Evolutionary conservation across 441 rosid genomes (phyloP).

Genomic region (Heliophila coronopifolia): DNA sequence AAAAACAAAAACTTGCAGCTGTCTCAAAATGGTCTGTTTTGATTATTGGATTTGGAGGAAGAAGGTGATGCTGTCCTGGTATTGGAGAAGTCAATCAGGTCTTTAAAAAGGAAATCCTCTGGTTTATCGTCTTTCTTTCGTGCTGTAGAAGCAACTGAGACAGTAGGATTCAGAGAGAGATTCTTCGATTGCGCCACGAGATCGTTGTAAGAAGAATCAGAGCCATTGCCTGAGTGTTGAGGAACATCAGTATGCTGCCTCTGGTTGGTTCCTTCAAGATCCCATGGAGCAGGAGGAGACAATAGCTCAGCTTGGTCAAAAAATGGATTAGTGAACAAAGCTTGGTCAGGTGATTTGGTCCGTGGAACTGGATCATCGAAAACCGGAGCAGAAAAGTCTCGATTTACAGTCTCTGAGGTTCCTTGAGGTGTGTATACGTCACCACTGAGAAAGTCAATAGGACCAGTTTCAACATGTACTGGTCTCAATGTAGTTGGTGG

Average conservation of each 20-base stretch:
- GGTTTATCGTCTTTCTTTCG: constrained; percentile 64
- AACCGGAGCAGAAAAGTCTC: constrained; percentile 33
- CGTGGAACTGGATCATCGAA: constrained; percentile 48
- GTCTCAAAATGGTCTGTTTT: constrained; percentile 50
- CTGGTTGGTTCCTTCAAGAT: constrained; percentile 42
- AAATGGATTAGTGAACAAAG: constrained; percentile 47
- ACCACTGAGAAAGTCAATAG: constrained; percentile 82
- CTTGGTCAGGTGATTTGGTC: constrained; percentile 44
- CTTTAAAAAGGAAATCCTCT: constrained; percentile 92
- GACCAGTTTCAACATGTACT: constrained; percentile 39
- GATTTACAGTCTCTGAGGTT: constrained; percentile 36
- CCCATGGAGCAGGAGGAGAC: constrained; percentile 84
- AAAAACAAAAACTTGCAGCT: constrained; percentile 13
- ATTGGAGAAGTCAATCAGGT: constrained; percentile 88
- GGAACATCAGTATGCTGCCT: constrained; percentile 44
- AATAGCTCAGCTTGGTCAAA: constrained; percentile 55
- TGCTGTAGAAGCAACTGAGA: constrained; percentile 26
- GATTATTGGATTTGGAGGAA: constrained; percentile 42
- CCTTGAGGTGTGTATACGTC: constrained; percentile 59
- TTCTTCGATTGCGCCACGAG: constrained; percentile 63
- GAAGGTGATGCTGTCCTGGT: constrained; percentile 62
- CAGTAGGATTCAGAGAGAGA: constrained; percentile 52
- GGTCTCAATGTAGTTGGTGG: constrained; percentile 76
- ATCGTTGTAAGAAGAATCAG: constrained; percentile 58
- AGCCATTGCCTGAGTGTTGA: constrained; percentile 49